phyloP scores from a whole-genome alignment of 441 rosid species.

The Gossypium schwendimanii region DNA sequence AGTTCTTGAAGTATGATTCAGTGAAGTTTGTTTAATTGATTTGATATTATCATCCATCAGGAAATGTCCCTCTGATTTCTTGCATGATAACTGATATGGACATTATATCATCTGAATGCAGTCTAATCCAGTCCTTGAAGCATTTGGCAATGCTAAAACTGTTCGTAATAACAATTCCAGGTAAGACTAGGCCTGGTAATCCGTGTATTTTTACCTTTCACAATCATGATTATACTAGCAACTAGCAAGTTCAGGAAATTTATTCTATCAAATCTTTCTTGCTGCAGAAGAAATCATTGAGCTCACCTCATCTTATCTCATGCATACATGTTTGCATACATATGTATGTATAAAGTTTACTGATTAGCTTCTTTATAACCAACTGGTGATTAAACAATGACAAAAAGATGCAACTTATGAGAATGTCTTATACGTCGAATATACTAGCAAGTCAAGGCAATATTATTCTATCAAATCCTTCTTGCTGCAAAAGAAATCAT shows the following conservation, averaged over 20 bases:
- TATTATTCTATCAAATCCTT: background rate
- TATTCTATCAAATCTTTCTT: background rate
- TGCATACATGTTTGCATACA: too few species aligned
- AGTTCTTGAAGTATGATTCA: slow-evolving; percentile 63
- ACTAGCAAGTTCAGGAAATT: background rate
- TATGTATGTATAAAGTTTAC: too few species aligned
- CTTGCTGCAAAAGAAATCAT: background rate
- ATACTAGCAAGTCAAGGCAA: background rate
- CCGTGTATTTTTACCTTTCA: background rate
- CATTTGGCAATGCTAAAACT: slow-evolving; percentile 79
- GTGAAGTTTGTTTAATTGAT: slow-evolving; percentile 11
- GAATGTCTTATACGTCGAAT: background rate
- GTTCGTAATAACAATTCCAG: slow-evolving; percentile 76
- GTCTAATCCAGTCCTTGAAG: slow-evolving; percentile 84
- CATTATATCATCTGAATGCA: slow-evolving; percentile 25
- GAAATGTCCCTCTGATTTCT: slow-evolving; percentile 8
- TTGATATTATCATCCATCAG: slow-evolving; percentile 1
- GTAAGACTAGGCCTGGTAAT: slow-evolving; percentile 26
- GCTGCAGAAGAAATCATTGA: background rate
- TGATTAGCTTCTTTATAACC: too few species aligned
- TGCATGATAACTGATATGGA: slow-evolving; percentile 5
- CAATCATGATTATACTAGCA: too few species aligned
- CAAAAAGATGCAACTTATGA: background rate
- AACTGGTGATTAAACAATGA: background rate
- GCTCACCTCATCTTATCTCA: too few species aligned